A percentile compares a stretch with the other conserved stretches of the same genome.
Evolutionary conservation across 805 yeast genomes (phyloP).

Genomic region (Saccharomycopsis sp.): DNA sequence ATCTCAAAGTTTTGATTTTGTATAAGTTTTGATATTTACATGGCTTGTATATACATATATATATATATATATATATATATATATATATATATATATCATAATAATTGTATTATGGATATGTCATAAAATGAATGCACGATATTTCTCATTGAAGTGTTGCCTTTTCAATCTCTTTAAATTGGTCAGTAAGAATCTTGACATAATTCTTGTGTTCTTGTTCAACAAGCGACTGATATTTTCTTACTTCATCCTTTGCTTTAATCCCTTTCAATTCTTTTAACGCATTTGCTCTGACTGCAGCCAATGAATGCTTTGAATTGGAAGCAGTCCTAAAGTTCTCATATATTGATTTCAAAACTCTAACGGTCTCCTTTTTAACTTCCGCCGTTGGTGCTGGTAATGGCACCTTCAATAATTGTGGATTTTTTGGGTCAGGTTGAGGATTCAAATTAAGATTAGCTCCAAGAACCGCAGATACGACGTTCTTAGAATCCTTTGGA

Average conservation of each 20-base stretch:
- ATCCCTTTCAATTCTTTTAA: conserved; percentile 47
- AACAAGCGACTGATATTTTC: conserved; percentile 48
- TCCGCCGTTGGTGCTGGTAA: conserved; percentile 73
- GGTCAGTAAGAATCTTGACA: conserved; percentile 47
- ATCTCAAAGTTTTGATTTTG: conserved; percentile 12
- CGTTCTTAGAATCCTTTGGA: conserved; percentile 61
- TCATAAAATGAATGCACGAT: too few species aligned
- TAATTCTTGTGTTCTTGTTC: conserved; percentile 68
- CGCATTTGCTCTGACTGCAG: conserved; percentile 50
- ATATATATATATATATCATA: too few species aligned
- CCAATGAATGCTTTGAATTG: conserved; percentile 39
- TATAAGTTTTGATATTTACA: conserved; percentile 1
- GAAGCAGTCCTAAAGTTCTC: conserved; percentile 55
- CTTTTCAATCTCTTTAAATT: conserved; percentile 51
- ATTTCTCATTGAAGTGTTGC: conserved; percentile 21
- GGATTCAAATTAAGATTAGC: conserved; percentile 74
- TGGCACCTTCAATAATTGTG: conserved; percentile 65
- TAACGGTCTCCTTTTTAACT: conserved; percentile 45
- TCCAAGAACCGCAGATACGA: conserved; percentile 64
- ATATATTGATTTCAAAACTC: conserved; percentile 55
- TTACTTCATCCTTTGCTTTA: conserved; percentile 48
- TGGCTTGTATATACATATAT: background rate
- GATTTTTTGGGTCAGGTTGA: conserved; percentile 62
- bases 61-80: too few species aligned
- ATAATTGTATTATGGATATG: too few species aligned